Base-by-base conservation (phyloP, 139 green algal species). In the Chlorella sp. region DNA sequence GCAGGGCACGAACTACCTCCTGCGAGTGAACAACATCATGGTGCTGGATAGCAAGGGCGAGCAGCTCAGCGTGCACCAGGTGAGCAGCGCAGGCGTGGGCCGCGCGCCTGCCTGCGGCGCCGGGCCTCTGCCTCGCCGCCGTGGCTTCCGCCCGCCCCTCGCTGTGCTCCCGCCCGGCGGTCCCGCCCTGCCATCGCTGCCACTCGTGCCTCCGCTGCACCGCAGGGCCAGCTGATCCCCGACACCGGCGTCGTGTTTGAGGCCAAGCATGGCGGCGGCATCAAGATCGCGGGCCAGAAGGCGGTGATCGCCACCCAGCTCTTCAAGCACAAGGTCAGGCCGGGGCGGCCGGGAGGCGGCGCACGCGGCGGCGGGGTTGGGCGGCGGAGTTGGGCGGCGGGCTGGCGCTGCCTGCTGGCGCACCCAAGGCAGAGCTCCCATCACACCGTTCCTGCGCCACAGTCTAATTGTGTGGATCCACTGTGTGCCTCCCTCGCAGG, bases 271-370 rank as follows among this genome's bases (percentile, higher is more conserved):
- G 76, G 63, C 19, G 69, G 69, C 43, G 78, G 76, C 14, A 80
- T 98, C 63, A 95, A 95, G 70, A 86, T 98, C 29, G 69, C 61
- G 5, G 91, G 91, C n/a, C 93, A 97, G 82, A 67, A 60, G 25
- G 27, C 38, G 62, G 86, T 89, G 58, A 77, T 86, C 23, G 79
- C 82, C 25, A 93, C 88, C 25, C 91, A 97, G 84, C 87, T 99
- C 58, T 99, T 99, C 88, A 98, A 97, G 84, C 67, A 79, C 23
- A 97, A 96, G 53, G 35, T 67, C 35, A 19, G 60, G 5, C 35
- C 56, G 38, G 56, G 29, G n/a, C n/a, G n/a, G n/a, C n/a, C n/a
- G n/a, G n/a, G n/a, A n/a, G n/a, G n/a, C n/a, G n/a, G n/a, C n/a
- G n/a, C n/a, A n/a, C n/a, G n/a, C n/a, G 56, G 56, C 29, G 8